Conservation (phyloP, 192 early-diverging fungal genomes). For the Linnemannia hyalina region DNA sequence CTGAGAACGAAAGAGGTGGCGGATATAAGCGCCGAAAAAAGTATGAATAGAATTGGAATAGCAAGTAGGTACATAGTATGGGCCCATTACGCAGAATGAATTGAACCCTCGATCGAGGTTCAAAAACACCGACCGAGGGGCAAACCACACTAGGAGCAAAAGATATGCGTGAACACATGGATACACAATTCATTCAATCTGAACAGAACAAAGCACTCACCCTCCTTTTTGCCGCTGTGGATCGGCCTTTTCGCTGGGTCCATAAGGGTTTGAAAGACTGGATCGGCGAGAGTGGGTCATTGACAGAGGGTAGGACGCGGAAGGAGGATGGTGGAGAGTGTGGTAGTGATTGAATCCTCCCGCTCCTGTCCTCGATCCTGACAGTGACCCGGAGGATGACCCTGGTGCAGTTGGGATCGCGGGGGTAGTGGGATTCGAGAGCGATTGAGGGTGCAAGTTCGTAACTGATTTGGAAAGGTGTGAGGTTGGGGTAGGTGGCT, state of each 20-base stretch:
- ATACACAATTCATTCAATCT: not conserved
- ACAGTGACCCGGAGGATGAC: not conserved
- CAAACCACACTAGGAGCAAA: not conserved
- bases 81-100: not conserved
- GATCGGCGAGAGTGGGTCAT: conserved; percentile 38
- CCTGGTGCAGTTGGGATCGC: not conserved
- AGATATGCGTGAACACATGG: not conserved
- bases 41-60: not conserved
- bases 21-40: not conserved
- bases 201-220: conserved; percentile 16
- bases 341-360: conserved; percentile 38
- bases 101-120: not conserved
- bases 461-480: not conserved
- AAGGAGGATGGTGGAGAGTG: conserved; percentile 33
- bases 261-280: conserved; percentile 15
- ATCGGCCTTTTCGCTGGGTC: conserved; percentile 10
- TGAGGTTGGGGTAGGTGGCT: conserved; percentile 17
- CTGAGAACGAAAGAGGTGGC: not conserved
- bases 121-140: too few relatives aligned
- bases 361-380: not conserved
- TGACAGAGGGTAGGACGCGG: conserved; percentile 30
- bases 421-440: conserved; percentile 24
- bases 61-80: not conserved
- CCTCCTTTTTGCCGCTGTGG: conserved; percentile 27
- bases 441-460: conserved; percentile 8